phyloP scores from a whole-genome alignment of 2,329 filamentous ascomycete genomes.

The Fusarium veterinarium region DNA sequence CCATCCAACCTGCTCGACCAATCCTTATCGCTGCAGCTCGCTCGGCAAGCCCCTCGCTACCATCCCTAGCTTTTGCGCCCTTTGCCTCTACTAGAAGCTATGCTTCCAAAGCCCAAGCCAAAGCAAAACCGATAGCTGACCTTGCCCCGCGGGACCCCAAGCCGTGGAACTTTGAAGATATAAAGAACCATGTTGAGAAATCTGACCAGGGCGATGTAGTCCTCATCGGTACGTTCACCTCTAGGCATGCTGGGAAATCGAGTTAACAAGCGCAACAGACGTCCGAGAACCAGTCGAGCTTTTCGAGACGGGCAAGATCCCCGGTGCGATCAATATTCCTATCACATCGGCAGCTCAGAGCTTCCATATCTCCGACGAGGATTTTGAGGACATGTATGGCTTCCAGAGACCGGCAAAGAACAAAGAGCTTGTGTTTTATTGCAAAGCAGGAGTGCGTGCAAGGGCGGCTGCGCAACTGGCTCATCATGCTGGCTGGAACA shows the following conservation, averaged over 20 bases:
- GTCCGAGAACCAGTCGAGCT: slow-evolving; percentile 80
- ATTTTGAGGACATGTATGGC: slow-evolving; percentile 86
- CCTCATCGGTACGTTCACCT: slow-evolving; percentile 57
- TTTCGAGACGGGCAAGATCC: slow-evolving; percentile 75
- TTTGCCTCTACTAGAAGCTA: slow-evolving; percentile 20
- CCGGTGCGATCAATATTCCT: slow-evolving; percentile 84
- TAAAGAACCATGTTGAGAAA: slow-evolving; percentile 53
- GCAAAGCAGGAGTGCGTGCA: slow-evolving; percentile 89
- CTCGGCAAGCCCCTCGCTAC: background rate
- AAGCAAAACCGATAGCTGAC: background rate
- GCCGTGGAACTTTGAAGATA: slow-evolving; percentile 62
- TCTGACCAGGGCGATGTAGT: slow-evolving; percentile 47
- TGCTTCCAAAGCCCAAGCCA: slow-evolving; percentile 5
- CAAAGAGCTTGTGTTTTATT: slow-evolving; percentile 83
- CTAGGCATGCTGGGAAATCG: background rate
- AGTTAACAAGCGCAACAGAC: slow-evolving; percentile 57
- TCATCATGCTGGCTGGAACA: slow-evolving; percentile 77
- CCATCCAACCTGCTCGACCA: slow-evolving; percentile 10
- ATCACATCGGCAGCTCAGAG: slow-evolving; percentile 81
- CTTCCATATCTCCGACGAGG: slow-evolving; percentile 78
- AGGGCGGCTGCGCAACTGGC: slow-evolving; percentile 82
- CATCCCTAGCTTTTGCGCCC: slow-evolving; percentile 12
- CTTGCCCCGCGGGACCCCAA: slow-evolving; percentile 46
- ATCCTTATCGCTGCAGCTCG: slow-evolving; percentile 14
- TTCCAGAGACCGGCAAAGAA: slow-evolving; percentile 73